These are phyloP conservation scores for Darksidea phi DNA, from an alignment of 495 filamentous ascomycete genomes.

Conservation along the genomic window DNA sequence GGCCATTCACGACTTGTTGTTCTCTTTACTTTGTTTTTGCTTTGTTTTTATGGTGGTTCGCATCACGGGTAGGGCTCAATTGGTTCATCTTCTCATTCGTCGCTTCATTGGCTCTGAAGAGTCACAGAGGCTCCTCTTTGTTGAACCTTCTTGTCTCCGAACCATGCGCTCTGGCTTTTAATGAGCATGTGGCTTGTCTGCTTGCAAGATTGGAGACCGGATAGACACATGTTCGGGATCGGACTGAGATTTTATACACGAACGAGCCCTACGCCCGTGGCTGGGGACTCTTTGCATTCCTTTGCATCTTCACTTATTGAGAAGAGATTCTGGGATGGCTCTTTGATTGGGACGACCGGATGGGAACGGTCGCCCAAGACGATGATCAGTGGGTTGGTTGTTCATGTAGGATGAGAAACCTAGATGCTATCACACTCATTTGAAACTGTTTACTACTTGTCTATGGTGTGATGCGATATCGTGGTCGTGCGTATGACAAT, in stretches of 20 bases:
- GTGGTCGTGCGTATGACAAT: no score
- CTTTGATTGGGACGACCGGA: neutral
- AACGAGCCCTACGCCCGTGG: conserved; percentile 24
- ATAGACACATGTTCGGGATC: neutral
- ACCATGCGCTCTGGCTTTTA: conserved; percentile 25
- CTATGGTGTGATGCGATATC: no score
- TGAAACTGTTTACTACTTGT: conserved; percentile 52
- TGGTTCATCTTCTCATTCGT: conserved; percentile 26
- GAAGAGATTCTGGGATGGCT: neutral
- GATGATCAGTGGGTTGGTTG: conserved; percentile 18
- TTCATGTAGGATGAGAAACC: conserved; percentile 30
- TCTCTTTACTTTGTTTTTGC: conserved; percentile 16
- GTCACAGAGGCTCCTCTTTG: conserved; percentile 23
- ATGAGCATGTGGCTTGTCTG: conserved; percentile 28
- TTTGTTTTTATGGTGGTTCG: conserved; percentile 13
- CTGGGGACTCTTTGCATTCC: conserved; percentile 33
- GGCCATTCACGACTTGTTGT: conserved; percentile 33
- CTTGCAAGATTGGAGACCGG: neutral
- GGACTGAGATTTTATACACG: neutral
- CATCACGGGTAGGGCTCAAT: conserved; percentile 9
- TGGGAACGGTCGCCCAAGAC: neutral
- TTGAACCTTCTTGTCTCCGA: conserved; percentile 12
- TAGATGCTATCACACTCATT: conserved; percentile 34
- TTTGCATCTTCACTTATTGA: conserved; percentile 1
- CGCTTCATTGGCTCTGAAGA: conserved; percentile 6